phyloP scores from a whole-genome alignment of 495 filamentous ascomycete genomes.

The Aspergillus baeticus region DNA sequence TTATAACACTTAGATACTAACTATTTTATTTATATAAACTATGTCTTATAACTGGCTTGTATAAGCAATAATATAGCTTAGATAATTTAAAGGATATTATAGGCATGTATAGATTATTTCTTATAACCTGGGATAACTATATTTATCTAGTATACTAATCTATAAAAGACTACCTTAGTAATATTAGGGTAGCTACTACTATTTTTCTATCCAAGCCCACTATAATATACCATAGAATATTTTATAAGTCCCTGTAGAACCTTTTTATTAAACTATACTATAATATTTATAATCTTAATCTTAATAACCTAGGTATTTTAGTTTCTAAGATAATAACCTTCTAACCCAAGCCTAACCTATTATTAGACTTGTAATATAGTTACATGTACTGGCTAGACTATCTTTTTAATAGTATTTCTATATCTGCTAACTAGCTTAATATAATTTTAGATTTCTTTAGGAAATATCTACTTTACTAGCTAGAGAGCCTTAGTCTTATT shows the following conservation, averaged over 20 bases:
- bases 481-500: constrained; percentile 6
- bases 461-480: constrained; percentile 7
- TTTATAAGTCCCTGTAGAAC: background rate
- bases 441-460: background rate
- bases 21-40: background rate
- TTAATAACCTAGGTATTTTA: background rate
- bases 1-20: too few species aligned
- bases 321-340: background rate
- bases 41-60: background rate
- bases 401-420: background rate
- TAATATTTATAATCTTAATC: background rate
- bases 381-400: constrained; percentile 8
- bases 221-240: background rate
- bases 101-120: background rate
- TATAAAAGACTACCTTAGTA: background rate
- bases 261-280: background rate
- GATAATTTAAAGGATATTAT: background rate
- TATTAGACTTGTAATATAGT: constrained; percentile 2
- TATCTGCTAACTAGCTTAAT: background rate
- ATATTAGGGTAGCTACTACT: background rate
- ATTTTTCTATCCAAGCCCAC: background rate
- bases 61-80: constrained; percentile 1
- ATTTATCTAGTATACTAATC: background rate
- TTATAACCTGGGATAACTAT: background rate
- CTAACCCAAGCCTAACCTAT: background rate